phyloP scores from a whole-genome alignment of 2,329 filamentous ascomycete genomes.

The Pseudocercospora fijiensis region DNA sequence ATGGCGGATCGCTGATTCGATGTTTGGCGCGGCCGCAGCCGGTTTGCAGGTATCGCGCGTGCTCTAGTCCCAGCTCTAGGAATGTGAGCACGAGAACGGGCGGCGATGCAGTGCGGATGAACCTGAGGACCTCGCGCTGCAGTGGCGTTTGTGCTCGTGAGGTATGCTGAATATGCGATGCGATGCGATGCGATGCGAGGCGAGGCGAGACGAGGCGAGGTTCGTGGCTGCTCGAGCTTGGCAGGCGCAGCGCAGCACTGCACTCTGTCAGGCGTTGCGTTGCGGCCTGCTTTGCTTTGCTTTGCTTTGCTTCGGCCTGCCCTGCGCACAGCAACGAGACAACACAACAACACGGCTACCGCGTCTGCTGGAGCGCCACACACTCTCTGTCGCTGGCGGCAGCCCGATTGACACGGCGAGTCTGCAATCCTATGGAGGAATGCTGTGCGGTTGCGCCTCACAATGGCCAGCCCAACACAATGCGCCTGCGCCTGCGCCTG shows the following conservation, averaged over 20 bases:
- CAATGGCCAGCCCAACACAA: background rate
- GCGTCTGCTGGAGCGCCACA: constrained; percentile 4
- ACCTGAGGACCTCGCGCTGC: background rate
- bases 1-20: background rate
- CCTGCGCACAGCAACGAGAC: background rate
- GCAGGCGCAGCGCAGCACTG: background rate
- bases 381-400: background rate
- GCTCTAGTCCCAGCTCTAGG: background rate
- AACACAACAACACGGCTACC: background rate
- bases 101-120: too few relatives aligned
- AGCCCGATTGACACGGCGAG: background rate
- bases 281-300: background rate
- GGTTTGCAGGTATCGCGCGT: background rate
- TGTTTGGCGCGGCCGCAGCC: constrained; percentile 5
- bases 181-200: background rate
- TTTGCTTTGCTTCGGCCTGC: background rate
- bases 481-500: too few relatives aligned
- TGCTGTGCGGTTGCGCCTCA: background rate
- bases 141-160: background rate
- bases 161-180: constrained; percentile 7
- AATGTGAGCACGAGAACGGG: background rate
- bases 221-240: constrained; percentile 10
- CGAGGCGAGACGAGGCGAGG: constrained; percentile 3
- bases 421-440: background rate
- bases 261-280: background rate